Evolutionary conservation across 1,284 basidiomycete genomes (phyloP).

Genomic region (Apiotrichum gracile): DNA sequence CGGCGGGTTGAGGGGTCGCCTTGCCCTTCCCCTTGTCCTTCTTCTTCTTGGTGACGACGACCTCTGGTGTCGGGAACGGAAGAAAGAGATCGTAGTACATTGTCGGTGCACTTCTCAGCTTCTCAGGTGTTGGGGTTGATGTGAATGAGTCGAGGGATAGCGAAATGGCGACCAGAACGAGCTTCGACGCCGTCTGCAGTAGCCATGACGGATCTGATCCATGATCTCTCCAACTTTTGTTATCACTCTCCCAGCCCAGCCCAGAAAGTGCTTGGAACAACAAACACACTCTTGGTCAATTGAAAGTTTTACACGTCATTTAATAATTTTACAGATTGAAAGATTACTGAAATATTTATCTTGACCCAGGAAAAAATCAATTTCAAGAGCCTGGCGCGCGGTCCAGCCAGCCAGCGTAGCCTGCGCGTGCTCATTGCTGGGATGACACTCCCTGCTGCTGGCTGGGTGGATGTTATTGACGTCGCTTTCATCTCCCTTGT

Average conservation of each 20-base stretch:
- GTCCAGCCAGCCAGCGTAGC: no score
- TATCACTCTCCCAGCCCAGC: not conserved
- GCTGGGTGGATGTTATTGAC: no score
- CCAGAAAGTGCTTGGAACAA: not conserved
- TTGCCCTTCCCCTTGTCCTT: conserved; percentile 39
- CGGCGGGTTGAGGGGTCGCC: conserved; percentile 7
- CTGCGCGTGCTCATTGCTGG: no score
- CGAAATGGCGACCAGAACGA: no score
- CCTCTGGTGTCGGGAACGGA: conserved; percentile 34
- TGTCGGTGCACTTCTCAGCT: not conserved
- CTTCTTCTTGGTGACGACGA: conserved; percentile 17
- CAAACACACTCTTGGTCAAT: not conserved
- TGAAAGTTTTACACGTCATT: not conserved
- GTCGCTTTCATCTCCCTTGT: no score
- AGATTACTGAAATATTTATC: not conserved
- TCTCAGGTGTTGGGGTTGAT: not conserved
- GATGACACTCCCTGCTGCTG: no score
- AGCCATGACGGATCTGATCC: not conserved
- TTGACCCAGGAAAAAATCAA: not conserved
- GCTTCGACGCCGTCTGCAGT: no score
- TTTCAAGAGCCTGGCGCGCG: no score
- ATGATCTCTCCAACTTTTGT: not conserved
- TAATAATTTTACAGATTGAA: no score
- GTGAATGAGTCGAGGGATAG: no score
- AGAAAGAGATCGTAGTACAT: conserved; percentile 47